Percentiles rank a stretch among this genome's conserved stretches.
These are phyloP conservation scores for Gnomoniopsis smithogilvyi DNA, from an alignment of 2,329 filamentous ascomycete genomes.

Conservation along the genomic window DNA sequence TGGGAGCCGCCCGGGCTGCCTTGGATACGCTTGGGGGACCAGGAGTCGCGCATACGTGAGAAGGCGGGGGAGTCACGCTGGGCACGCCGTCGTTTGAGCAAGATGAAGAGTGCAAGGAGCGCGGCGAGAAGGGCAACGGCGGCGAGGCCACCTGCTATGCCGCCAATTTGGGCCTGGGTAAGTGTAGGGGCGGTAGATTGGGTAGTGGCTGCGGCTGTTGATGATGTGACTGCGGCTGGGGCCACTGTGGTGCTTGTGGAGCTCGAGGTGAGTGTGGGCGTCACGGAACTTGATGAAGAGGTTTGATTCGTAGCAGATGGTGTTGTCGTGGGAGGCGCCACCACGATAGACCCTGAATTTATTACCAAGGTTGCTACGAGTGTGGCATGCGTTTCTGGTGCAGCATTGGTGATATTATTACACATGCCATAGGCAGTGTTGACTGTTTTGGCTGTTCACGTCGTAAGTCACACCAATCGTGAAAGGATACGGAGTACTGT, in stretches of 20 bases:
- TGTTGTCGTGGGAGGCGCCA: constrained; percentile 20
- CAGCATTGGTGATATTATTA: constrained; percentile 42
- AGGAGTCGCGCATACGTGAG: constrained; percentile 33
- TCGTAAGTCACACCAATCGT: constrained; percentile 17
- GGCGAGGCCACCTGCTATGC: constrained; percentile 54
- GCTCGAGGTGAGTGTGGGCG: constrained; percentile 5
- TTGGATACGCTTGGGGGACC: constrained; percentile 24
- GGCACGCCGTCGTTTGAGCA: constrained; percentile 1
- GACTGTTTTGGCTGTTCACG: constrained; percentile 34
- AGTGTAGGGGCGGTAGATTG: constrained; percentile 17
- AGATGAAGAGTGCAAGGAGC: constrained; percentile 26
- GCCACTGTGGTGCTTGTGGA: constrained; percentile 61
- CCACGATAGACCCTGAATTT: constrained; percentile 30
- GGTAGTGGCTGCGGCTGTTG: not conserved
- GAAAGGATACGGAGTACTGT: not conserved
- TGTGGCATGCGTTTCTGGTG: constrained; percentile 54
- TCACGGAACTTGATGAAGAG: constrained; percentile 14
- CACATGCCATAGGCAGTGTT: constrained; percentile 60
- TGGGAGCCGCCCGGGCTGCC: constrained; percentile 39
- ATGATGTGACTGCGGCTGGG: constrained; percentile 61
- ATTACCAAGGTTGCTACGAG: constrained; percentile 55
- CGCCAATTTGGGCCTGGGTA: constrained; percentile 48
- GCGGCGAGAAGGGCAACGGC: constrained; percentile 47
- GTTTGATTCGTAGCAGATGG: constrained; percentile 12
- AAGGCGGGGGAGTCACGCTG: constrained; percentile 24